phyloP scores from a whole-genome alignment of 139 green algal genomes.

The Tetratostichococcus sp. region DNA sequence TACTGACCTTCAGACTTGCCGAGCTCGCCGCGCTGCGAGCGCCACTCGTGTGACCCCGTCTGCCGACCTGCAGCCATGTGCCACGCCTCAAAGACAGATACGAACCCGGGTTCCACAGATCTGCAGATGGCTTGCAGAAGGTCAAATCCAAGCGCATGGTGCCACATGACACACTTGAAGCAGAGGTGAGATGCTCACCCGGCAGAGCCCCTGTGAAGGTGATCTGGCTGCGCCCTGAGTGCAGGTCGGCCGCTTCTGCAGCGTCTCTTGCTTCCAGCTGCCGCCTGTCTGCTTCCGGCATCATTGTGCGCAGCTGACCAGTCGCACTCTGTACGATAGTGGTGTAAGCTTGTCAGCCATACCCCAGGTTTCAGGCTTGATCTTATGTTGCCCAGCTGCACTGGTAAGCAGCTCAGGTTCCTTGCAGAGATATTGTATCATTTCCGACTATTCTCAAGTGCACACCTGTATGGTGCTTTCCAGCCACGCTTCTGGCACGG shows the following conservation, averaged over 20 bases:
- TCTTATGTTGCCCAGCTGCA: too few relatives aligned
- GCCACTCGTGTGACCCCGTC: slow-evolving; percentile 37
- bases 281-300: slow-evolving; percentile 2
- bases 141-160: too few relatives aligned
- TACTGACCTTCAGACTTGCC: too few relatives aligned
- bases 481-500: slow-evolving; percentile 11
- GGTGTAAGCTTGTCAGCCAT: too few relatives aligned
- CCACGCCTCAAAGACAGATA: too few relatives aligned
- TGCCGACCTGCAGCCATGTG: slow-evolving; percentile 15
- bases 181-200: too few relatives aligned
- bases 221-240: background rate
- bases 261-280: slow-evolving; percentile 1
- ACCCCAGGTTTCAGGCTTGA: too few relatives aligned
- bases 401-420: too few relatives aligned
- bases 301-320: slow-evolving; percentile 3
- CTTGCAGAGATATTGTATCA: background rate
- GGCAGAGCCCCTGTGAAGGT: slow-evolving; percentile 9
- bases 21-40: slow-evolving; percentile 26
- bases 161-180: too few relatives aligned
- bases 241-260: slow-evolving; percentile 1
- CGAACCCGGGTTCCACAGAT: too few relatives aligned
- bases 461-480: background rate
- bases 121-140: too few relatives aligned
- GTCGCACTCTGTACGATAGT: background rate
- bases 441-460: too few relatives aligned